phyloP scores from a whole-genome alignment of 345 rosid genomes.

The Eucalyptus tenuipes region DNA sequence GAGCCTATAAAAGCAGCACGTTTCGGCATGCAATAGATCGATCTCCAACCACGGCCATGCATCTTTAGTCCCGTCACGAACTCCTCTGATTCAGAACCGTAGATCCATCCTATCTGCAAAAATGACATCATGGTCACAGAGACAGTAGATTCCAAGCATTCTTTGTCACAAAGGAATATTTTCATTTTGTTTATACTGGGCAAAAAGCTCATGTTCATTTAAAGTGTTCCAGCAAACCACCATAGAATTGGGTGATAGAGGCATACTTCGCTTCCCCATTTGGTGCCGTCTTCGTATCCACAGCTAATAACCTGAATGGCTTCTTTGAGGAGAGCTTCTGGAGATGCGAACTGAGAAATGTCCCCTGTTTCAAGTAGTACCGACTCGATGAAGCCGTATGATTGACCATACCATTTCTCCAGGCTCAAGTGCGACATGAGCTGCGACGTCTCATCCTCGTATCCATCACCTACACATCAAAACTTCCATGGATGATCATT shows the following conservation, averaged over 20 bases:
- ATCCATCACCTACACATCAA: background rate
- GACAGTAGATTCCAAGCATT: background rate
- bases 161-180: background rate
- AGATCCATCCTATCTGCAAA: conserved; percentile 15
- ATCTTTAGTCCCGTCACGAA: conserved; percentile 30
- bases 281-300: conserved; percentile 8
- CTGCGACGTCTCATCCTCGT: background rate
- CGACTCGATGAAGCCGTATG: conserved; percentile 1
- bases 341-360: background rate
- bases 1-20: background rate
- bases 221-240: background rate
- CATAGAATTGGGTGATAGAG: background rate
- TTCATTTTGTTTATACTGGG: background rate
- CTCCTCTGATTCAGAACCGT: conserved; percentile 31
- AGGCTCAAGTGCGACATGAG: background rate
- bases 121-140: background rate
- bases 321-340: conserved; percentile 1
- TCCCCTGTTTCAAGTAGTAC: background rate
- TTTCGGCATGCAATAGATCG: conserved; percentile 6
- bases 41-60: conserved; percentile 17
- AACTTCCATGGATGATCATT: background rate
- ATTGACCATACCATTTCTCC: background rate
- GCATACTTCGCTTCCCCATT: conserved; percentile 11
- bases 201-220: background rate
- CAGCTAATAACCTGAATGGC: conserved; percentile 13